phyloP scores from a whole-genome alignment of 2,329 filamentous ascomycete species.

The Sarocladiaceae sp. region DNA sequence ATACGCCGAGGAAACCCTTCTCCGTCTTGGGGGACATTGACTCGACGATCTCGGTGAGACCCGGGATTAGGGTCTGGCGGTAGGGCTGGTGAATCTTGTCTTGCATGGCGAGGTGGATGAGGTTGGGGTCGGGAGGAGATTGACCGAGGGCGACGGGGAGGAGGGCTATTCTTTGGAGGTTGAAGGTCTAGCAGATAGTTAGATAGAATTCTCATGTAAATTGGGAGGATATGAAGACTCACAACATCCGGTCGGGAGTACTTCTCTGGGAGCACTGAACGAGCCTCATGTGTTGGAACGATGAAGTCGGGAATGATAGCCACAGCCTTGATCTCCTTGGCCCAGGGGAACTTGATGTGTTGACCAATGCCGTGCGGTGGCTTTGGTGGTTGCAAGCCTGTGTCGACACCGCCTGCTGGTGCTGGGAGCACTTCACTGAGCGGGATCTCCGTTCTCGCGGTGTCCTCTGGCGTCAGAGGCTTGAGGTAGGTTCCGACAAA shows the following conservation, averaged over 20 bases:
- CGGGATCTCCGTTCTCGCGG: conserved; percentile 86
- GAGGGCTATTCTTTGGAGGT: conserved; percentile 87
- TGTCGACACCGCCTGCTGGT: conserved; percentile 86
- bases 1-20: conserved; percentile 85
- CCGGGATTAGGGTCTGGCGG: conserved; percentile 84
- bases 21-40: conserved; percentile 85
- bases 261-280: conserved; percentile 72
- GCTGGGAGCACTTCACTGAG: conserved; percentile 87
- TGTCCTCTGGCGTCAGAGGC: conserved; percentile 82
- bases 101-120: conserved; percentile 98
- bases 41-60: conserved; percentile 81
- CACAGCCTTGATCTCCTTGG: conserved; percentile 90
- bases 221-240: conserved; percentile 31
- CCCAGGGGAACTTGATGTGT: conserved; percentile 93
- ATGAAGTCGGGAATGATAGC: conserved; percentile 95
- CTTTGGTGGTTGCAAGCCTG: conserved; percentile 75
- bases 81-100: conserved; percentile 98
- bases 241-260: conserved; percentile 83
- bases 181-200: conserved; percentile 62
- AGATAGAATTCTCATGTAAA: conserved; percentile 13
- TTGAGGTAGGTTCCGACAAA: conserved; percentile 97
- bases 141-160: conserved; percentile 84
- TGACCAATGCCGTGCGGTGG: conserved; percentile 92
- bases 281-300: conserved; percentile 86
- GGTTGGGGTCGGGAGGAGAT: conserved; percentile 82